Conservation (phyloP, 2,329 filamentous ascomycete genomes). For the Fusarium mangiferae region DNA sequence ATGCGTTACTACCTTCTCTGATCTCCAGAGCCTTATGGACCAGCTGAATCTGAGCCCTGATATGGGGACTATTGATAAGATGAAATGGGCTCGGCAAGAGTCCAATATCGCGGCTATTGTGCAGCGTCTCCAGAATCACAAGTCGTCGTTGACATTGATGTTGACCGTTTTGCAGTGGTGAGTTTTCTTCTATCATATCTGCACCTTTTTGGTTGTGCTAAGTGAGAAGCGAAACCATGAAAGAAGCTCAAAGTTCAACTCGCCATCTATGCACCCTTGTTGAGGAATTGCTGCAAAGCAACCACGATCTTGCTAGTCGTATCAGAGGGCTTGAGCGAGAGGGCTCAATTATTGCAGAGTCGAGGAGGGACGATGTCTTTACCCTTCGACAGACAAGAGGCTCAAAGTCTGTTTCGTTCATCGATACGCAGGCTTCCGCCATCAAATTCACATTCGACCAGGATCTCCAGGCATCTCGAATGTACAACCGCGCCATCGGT, state of each 20-base stretch:
- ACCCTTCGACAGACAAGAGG: not conserved
- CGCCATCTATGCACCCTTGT: not conserved
- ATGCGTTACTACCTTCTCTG: not conserved
- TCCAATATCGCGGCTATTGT: not conserved
- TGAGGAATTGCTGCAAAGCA: not conserved
- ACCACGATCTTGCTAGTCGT: not conserved
- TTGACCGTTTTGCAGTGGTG: not conserved
- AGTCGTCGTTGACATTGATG: not conserved
- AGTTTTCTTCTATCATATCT: fast-evolving
- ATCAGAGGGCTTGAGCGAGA: not conserved
- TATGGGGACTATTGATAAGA: not conserved
- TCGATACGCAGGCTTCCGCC: not conserved
- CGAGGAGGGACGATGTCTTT: not conserved
- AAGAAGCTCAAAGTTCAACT: not conserved
- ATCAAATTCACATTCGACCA: not conserved
- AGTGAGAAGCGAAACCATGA: not conserved
- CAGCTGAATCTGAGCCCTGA: not conserved
- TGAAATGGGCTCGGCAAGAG: not conserved
- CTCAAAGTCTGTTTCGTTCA: not conserved
- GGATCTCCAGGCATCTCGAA: not conserved
- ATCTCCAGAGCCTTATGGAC: not conserved
- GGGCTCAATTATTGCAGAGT: not conserved
- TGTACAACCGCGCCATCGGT: not conserved
- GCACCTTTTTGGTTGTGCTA: fast-evolving
- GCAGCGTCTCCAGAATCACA: not conserved